A percentile compares a stretch with the other conserved stretches of the same genome.
Evolutionary conservation across 331 rosid species (phyloP).

Genomic region (Arachis monticola): DNA sequence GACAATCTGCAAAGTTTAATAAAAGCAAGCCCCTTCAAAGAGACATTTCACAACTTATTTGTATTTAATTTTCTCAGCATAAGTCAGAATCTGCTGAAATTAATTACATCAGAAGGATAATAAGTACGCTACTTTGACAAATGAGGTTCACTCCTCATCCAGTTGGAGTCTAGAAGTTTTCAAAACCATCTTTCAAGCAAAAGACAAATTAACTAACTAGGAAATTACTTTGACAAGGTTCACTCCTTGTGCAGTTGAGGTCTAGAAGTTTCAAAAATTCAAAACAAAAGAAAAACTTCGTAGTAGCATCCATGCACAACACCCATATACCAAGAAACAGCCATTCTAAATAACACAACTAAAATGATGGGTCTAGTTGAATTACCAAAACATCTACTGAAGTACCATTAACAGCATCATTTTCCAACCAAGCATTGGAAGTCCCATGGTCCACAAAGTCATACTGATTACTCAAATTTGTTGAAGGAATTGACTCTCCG

Average conservation of each 20-base stretch:
- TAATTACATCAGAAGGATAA: constrained; percentile 17
- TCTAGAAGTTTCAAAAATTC: constrained; percentile 21
- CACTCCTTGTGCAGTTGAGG: constrained; percentile 7
- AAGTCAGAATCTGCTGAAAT: constrained; percentile 13
- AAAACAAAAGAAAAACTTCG: constrained; percentile 11
- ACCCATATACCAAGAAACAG: constrained; percentile 1
- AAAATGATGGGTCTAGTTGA: constrained; percentile 24
- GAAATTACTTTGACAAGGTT: constrained; percentile 5
- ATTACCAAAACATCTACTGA: constrained; percentile 67
- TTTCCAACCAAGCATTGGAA: constrained; percentile 61
- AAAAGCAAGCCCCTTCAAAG: constrained; percentile 27
- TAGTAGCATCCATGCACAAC: constrained; percentile 14
- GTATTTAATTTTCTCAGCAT: constrained; percentile 20
- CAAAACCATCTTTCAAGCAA: constrained; percentile 23
- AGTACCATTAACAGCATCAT: constrained; percentile 57
- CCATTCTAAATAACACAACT: constrained; percentile 20
- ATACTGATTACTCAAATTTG: constrained; percentile 51
- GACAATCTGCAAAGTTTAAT: neutral
- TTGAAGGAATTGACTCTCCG: constrained; percentile 49
- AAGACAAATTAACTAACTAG: neutral
- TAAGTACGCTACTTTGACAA: constrained; percentile 1
- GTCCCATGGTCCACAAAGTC: constrained; percentile 52
- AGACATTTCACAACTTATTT: constrained; percentile 24
- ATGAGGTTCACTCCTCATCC: neutral
- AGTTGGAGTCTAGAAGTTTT: constrained; percentile 12